Evolutionary conservation across 305 asterid genomes (phyloP).

Genomic region (Solanum chacoense): DNA sequence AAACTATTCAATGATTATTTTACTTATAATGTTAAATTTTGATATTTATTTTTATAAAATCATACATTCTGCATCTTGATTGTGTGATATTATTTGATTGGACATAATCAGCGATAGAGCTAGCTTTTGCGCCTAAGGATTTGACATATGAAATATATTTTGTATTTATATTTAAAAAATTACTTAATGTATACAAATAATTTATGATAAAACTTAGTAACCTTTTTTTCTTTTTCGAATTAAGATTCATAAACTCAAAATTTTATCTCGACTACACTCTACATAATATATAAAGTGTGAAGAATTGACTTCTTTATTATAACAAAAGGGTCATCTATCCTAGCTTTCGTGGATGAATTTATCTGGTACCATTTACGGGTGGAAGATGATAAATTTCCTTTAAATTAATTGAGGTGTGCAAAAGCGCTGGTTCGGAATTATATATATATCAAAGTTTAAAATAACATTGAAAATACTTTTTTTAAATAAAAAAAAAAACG

Average conservation of each 20-base stretch:
- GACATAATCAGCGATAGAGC: neutral
- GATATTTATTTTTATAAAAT: neutral
- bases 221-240: no score
- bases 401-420: neutral
- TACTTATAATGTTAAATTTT: neutral
- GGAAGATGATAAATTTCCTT: neutral
- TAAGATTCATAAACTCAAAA: neutral
- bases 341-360: neutral
- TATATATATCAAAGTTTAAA: neutral
- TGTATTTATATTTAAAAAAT: no score
- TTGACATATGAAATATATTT: neutral
- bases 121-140: neutral
- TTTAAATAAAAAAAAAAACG: no score
- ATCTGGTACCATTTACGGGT: neutral
- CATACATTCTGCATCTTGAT: neutral
- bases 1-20: neutral
- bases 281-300: neutral
- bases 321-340: neutral
- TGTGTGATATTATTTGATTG: neutral
- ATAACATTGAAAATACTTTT: neutral
- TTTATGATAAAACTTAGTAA: no score
- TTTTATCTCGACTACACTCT: neutral
- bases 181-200: no score
- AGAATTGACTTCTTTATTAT: neutral
- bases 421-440: accelerated